Conservation (phyloP, 2,329 filamentous ascomycete species). For the Cercospora berteroae region DNA sequence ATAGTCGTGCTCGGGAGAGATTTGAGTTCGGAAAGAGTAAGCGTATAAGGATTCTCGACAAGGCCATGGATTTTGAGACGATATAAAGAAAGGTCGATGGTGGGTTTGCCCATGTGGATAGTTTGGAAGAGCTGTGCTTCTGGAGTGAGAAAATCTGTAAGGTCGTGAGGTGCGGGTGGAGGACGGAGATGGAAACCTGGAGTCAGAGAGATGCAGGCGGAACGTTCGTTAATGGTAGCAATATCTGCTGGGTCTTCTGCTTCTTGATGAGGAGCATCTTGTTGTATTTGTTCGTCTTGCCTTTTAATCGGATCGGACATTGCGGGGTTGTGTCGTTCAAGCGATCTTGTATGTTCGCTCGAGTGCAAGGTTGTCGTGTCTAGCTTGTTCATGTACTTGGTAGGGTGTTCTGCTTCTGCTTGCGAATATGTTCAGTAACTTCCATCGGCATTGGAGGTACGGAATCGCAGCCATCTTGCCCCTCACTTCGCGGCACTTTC, state of each 20-base stretch:
- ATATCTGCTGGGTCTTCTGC: not conserved
- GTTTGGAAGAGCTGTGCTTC: slow-evolving; percentile 37
- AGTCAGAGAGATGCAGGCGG: not conserved
- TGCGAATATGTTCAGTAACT: not conserved
- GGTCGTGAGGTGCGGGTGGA: slow-evolving; percentile 7
- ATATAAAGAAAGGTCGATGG: slow-evolving; percentile 34
- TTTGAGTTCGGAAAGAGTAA: slow-evolving; percentile 33
- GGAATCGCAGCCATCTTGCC: not conserved
- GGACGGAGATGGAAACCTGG: slow-evolving; percentile 13
- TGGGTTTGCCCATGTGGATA: slow-evolving; percentile 39
- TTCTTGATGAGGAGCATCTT: not conserved
- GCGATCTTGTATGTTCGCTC: not conserved
- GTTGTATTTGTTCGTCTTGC: not conserved
- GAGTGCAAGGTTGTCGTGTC: not conserved
- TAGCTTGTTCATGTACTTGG: not conserved
- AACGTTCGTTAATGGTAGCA: not conserved
- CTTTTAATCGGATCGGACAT: too few species aligned
- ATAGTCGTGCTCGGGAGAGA: slow-evolving; percentile 30
- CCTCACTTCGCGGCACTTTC: not conserved
- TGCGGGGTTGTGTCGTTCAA: not conserved
- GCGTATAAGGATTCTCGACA: slow-evolving; percentile 32
- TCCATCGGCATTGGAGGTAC: not conserved
- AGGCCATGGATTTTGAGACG: slow-evolving; percentile 36
- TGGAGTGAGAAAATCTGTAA: slow-evolving; percentile 2
- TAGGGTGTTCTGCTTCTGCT: not conserved